phyloP scores from a whole-genome alignment of 805 yeast genomes.

The Wickerhamiella australiensis region DNA sequence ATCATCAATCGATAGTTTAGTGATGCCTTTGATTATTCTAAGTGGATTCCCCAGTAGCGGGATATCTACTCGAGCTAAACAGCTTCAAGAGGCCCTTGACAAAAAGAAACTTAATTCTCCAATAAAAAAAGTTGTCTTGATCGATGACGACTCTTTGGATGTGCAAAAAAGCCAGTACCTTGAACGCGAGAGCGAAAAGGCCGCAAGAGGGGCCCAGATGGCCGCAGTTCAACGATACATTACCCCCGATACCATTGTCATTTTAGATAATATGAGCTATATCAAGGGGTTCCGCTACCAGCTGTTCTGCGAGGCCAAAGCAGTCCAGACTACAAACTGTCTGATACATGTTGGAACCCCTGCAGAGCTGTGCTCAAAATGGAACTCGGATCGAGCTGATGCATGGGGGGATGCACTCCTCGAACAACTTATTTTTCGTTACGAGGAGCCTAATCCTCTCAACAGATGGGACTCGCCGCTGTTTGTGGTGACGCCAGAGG shows the following conservation, averaged over 20 bases:
- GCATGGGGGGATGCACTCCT: constrained; percentile 56
- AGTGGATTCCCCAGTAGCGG: constrained; percentile 85
- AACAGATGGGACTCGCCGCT: constrained; percentile 92
- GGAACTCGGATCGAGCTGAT: constrained; percentile 38
- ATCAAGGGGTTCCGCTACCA: constrained; percentile 95
- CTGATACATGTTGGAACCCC: constrained; percentile 72
- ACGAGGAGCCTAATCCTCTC: constrained; percentile 82
- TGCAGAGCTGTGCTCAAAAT: constrained; percentile 43
- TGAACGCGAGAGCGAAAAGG: constrained; percentile 66
- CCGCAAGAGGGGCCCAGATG: constrained; percentile 71
- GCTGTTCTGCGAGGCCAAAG: constrained; percentile 84
- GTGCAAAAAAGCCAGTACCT: constrained; percentile 54
- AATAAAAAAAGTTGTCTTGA: constrained; percentile 51
- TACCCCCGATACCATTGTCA: constrained; percentile 55
- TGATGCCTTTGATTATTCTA: constrained; percentile 77
- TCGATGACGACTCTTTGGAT: constrained; percentile 68
- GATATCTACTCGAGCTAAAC: constrained; percentile 60
- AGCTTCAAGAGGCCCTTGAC: constrained; percentile 40
- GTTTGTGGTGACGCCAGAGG: constrained; percentile 50
- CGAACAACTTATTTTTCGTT: constrained; percentile 63
- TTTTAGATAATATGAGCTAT: constrained; percentile 75
- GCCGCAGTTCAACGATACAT: constrained; percentile 80
- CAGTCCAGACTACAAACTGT: constrained; percentile 67
- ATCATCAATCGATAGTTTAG: no score
- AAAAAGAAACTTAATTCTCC: constrained; percentile 34